Percentiles rank a stretch among this genome's conserved stretches.
Conservation (phyloP, 805 yeast species). For the Myxozyma geophila region DNA sequence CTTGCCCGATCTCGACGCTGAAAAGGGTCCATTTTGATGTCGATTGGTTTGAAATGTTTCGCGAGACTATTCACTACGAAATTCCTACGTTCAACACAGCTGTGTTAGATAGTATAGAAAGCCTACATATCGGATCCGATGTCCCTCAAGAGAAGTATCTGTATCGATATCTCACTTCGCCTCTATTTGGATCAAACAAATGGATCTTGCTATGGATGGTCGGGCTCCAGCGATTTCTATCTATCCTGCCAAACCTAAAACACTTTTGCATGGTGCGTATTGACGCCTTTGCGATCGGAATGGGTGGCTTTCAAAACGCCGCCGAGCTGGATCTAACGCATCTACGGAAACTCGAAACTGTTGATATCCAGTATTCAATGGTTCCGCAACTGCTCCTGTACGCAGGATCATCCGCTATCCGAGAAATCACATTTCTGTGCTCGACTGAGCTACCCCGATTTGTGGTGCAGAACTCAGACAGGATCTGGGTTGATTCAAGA, state of each 20-base stretch:
- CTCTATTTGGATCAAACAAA: conserved; percentile 21
- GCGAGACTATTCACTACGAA: conserved; percentile 17
- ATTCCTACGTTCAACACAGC: conserved; percentile 6
- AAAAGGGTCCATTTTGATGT: conserved; percentile 11
- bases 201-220: conserved; percentile 24
- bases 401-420: conserved; percentile 3
- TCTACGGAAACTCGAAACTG: conserved; percentile 5
- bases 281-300: conserved; percentile 26
- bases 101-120: conserved; percentile 9
- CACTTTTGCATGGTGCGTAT: conserved; percentile 18
- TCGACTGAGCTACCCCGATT: conserved; percentile 28
- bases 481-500: conserved; percentile 5
- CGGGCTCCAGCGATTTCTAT: conserved; percentile 18
- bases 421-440: conserved; percentile 15
- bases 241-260: conserved; percentile 16
- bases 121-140: conserved; percentile 19
- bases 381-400: conserved; percentile 23
- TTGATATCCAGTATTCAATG: conserved; percentile 24
- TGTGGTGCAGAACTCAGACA: conserved; percentile 3
- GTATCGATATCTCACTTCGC: conserved; percentile 26
- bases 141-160: conserved; percentile 16
- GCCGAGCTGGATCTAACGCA: conserved; percentile 25
- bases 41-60: conserved; percentile 26
- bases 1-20: conserved; percentile 3
- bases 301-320: conserved; percentile 18